A percentile compares a stretch with the other conserved stretches of the same genome.
Evolutionary conservation across 768 basidiomycete species (phyloP).

Genomic region (Lyophyllum semitale): DNA sequence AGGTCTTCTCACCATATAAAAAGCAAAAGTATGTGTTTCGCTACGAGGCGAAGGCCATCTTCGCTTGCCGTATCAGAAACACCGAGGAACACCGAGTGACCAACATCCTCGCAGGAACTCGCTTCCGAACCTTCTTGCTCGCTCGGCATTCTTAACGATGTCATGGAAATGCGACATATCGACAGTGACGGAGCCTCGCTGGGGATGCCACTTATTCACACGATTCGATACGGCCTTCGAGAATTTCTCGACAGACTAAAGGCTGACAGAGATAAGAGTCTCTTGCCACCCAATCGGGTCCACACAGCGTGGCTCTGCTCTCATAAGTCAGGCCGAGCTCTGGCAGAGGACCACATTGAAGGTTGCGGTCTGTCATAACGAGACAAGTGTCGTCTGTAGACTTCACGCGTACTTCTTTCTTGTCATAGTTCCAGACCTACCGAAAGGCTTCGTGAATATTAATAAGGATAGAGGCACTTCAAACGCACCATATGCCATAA

Average conservation of each 20-base stretch:
- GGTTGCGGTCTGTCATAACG: not conserved
- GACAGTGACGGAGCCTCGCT: not conserved
- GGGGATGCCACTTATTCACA: too few relatives aligned
- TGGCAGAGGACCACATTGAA: not conserved
- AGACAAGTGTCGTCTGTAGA: not conserved
- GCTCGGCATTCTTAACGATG: not conserved
- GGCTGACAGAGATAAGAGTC: not conserved
- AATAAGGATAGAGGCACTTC: not conserved
- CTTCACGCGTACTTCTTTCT: not conserved
- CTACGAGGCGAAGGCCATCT: not conserved
- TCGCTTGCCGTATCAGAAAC: not conserved
- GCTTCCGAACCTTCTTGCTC: not conserved
- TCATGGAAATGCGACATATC: not conserved
- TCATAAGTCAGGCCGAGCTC: not conserved
- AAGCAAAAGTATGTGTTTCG: not conserved
- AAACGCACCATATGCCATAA: not conserved
- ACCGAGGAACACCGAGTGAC: not conserved
- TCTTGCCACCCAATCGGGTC: not conserved
- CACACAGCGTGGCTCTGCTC: not conserved
- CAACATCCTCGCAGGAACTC: not conserved
- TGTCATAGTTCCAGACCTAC: not conserved
- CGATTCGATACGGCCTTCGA: too few relatives aligned
- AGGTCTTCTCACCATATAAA: not conserved
- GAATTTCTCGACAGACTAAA: not conserved
- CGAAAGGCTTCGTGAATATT: not conserved